A percentile compares a stretch with the other conserved stretches of the same genome.
phyloP scores from a whole-genome alignment of 2,329 filamentous ascomycete species.

The Alternaria hordeiaustralica region DNA sequence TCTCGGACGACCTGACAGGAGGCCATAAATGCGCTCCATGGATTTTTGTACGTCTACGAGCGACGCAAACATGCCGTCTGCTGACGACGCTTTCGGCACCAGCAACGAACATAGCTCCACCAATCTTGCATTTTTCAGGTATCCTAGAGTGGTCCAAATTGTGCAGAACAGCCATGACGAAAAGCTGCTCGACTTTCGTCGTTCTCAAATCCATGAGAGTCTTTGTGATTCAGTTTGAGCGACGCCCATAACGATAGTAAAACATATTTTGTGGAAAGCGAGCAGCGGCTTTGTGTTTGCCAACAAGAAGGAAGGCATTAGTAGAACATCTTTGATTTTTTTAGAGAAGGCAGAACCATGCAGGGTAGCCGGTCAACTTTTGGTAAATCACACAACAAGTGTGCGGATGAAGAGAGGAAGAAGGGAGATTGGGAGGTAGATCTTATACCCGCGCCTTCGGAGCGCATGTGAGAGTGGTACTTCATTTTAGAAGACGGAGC shows the following conservation, averaged over 20 bases:
- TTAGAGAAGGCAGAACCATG: not conserved
- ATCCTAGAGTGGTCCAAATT: not conserved
- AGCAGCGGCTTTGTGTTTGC: accelerated
- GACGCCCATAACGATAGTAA: not conserved
- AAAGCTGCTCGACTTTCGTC: not conserved
- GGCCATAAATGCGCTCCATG: not conserved
- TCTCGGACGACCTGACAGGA: accelerated
- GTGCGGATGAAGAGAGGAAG: not conserved
- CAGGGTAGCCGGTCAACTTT: no score
- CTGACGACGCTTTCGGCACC: not conserved
- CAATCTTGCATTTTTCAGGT: not conserved
- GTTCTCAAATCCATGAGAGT: not conserved
- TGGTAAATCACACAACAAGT: not conserved
- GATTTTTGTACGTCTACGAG: not conserved
- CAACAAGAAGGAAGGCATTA: not conserved
- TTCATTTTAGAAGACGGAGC: accelerated
- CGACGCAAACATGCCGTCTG: not conserved
- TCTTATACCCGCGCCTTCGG: not conserved
- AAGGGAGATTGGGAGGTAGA: not conserved
- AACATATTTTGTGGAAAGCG: not conserved
- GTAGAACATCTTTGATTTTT: no score
- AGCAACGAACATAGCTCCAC: not conserved
- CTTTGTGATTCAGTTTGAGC: not conserved
- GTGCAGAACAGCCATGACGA: not conserved
- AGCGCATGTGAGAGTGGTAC: not conserved